Conservation (phyloP, 83 land plant genomes). For the Picea abies region DNA sequence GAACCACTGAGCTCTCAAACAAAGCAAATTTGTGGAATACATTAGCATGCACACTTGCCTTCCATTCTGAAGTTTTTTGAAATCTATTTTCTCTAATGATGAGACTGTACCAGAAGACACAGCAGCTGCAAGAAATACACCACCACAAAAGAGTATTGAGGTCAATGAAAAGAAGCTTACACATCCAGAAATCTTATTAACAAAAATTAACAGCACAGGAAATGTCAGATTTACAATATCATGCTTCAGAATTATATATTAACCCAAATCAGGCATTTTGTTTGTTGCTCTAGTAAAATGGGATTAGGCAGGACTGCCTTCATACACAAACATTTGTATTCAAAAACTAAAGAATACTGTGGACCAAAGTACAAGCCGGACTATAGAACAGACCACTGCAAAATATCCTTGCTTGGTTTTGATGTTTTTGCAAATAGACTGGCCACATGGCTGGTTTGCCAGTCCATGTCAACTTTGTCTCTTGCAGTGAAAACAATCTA, state of each 20-base stretch:
- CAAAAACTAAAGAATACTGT: background rate
- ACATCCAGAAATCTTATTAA: background rate
- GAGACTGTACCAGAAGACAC: slow-evolving; percentile 43
- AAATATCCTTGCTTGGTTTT: slow-evolving; percentile 37
- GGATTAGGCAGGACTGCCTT: background rate
- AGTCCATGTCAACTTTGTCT: slow-evolving; percentile 58
- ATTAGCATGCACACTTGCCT: slow-evolving; percentile 47
- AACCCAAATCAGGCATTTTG: background rate
- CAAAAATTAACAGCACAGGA: background rate
- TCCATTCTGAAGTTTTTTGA: slow-evolving; percentile 97
- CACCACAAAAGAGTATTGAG: slow-evolving; percentile 5
- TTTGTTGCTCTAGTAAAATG: background rate
- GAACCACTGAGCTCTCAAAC: background rate
- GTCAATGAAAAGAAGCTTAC: background rate
- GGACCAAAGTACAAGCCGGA: slow-evolving; percentile 21
- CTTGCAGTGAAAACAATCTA: slow-evolving; percentile 45
- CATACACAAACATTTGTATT: background rate
- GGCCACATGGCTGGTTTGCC: slow-evolving; percentile 43
- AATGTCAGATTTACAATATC: background rate
- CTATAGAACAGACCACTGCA: slow-evolving; percentile 78
- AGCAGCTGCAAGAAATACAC: slow-evolving; percentile 60
- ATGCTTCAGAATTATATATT: background rate
- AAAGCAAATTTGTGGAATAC: background rate
- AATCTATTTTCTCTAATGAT: slow-evolving; percentile 60
- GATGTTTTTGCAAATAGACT: slow-evolving; percentile 26